Evolutionary conservation across 345 rosid species (phyloP).

Genomic region (Erysimum cheiranthoides): DNA sequence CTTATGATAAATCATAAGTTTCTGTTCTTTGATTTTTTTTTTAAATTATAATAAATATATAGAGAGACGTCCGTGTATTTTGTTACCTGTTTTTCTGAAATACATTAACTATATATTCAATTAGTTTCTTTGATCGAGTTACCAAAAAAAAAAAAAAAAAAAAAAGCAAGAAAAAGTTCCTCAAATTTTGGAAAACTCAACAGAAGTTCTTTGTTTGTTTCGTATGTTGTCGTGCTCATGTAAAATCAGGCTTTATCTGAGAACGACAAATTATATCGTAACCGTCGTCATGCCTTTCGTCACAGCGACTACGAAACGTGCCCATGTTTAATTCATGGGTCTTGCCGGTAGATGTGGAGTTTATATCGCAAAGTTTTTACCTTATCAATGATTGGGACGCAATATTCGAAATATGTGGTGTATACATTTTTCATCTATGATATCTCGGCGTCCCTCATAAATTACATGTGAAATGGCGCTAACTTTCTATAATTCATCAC

Average conservation of each 20-base stretch:
- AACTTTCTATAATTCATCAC: no score
- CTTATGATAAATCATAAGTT: not conserved
- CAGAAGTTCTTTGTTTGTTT: not conserved
- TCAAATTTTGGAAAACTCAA: not conserved
- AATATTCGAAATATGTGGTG: no score
- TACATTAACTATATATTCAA: no score
- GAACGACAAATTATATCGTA: not conserved
- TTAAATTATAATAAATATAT: no score
- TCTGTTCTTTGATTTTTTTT: not conserved
- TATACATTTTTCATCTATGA: no score
- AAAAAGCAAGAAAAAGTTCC: not conserved
- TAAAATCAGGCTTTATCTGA: not conserved
- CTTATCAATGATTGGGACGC: no score
- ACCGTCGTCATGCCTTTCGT: conserved; percentile 43
- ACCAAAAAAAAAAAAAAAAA: no score
- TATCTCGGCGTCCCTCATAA: no score
- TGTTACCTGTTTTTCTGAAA: no score
- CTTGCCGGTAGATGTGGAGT: not conserved
- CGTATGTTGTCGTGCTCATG: not conserved
- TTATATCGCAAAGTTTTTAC: not conserved
- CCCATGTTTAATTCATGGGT: not conserved
- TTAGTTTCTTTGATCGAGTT: no score
- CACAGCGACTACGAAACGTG: conserved; percentile 22
- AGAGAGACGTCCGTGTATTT: not conserved
- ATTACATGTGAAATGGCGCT: no score